These are phyloP conservation scores for Smithsoniella earleae DNA, from an alignment of 163 green algal genomes.

Conservation along the genomic window DNA sequence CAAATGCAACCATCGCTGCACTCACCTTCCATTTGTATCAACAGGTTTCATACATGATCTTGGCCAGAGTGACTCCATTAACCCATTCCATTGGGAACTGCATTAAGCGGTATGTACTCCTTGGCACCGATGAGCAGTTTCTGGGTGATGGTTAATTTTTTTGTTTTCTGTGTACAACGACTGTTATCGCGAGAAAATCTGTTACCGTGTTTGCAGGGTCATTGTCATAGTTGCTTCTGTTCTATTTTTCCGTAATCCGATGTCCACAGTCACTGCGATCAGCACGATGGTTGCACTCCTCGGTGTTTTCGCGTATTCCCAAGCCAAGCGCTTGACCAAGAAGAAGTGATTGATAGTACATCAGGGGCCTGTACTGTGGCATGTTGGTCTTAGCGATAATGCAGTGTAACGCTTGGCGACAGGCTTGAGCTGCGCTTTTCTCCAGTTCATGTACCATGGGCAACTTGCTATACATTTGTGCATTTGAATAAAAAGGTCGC, in stretches of 20 bases:
- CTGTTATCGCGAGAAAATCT: background rate
- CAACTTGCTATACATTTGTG: no score
- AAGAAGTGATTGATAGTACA: no score
- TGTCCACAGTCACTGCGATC: conserved; percentile 71
- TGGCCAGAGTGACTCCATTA: conserved; percentile 79
- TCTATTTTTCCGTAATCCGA: conserved; percentile 85
- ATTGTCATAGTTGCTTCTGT: conserved; percentile 89
- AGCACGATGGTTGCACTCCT: conserved; percentile 52
- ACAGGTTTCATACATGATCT: conserved; percentile 96
- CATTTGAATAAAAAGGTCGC: no score
- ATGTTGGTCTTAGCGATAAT: no score
- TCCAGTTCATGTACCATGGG: no score
- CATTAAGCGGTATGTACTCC: conserved; percentile 70
- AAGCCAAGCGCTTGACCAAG: conserved; percentile 47
- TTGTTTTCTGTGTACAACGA: no score
- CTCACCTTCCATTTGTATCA: conserved; percentile 95
- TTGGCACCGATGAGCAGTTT: no score
- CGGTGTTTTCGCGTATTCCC: conserved; percentile 68
- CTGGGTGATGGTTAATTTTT: no score
- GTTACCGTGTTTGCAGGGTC: conserved; percentile 41
- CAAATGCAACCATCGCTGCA: conserved; percentile 55
- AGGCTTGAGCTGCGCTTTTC: no score
- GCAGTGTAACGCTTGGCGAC: no score
- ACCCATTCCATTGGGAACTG: conserved; percentile 97
- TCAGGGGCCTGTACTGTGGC: no score